phyloP scores from a whole-genome alignment of 768 basidiomycete genomes.

The Russula vinacea region DNA sequence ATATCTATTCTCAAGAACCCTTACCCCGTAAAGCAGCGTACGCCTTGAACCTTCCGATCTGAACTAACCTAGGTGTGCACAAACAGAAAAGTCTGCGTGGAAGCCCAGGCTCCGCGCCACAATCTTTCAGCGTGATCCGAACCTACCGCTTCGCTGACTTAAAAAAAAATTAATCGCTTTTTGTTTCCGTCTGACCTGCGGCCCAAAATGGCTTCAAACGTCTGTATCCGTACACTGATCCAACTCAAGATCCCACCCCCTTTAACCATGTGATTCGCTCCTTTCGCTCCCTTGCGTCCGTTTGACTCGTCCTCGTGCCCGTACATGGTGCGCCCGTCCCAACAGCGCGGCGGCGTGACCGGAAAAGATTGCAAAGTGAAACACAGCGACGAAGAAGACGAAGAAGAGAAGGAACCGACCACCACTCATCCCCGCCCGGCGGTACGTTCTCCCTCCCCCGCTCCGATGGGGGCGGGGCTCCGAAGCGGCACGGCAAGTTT shows the following conservation, averaged over 20 bases:
- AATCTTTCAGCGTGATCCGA: slow-evolving; percentile 2
- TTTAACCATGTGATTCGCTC: slow-evolving; percentile 13
- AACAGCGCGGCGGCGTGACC: background rate
- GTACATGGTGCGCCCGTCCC: slow-evolving; percentile 15
- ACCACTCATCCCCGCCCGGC: no score
- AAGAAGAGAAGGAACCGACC: background rate
- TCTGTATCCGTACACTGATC: background rate
- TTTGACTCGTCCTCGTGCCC: slow-evolving; percentile 16
- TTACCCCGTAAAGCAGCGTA: background rate
- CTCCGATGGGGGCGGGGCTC: background rate
- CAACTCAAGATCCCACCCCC: background rate
- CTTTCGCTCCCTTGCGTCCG: background rate
- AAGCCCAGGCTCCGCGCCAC: slow-evolving; percentile 20
- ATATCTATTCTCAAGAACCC: background rate
- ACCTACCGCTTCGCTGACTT: slow-evolving; percentile 1
- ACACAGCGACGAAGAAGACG: background rate
- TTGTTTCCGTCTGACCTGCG: background rate
- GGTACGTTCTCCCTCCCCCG: no score
- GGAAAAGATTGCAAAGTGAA: background rate
- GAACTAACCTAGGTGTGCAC: no score
- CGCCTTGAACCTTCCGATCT: background rate
- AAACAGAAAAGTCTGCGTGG: slow-evolving; percentile 4
- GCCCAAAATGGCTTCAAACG: background rate
- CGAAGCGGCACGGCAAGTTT: no score
- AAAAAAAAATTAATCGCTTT: background rate